phyloP scores from a whole-genome alignment of 345 rosid genomes.

The Cardamine chenopodiifolia region DNA sequence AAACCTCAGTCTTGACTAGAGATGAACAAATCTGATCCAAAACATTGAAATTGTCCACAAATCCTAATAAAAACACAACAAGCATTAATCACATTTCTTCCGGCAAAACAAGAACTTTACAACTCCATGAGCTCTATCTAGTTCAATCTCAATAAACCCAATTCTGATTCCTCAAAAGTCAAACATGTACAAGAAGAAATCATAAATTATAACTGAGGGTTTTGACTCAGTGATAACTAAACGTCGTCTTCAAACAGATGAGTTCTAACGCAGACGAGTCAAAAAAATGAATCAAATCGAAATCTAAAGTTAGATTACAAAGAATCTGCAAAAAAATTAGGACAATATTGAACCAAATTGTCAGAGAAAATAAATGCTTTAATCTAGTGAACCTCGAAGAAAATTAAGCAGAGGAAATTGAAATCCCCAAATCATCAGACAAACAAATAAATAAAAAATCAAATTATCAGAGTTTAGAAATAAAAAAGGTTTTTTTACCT shows the following conservation, averaged over 20 bases:
- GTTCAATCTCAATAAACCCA: slow-evolving; percentile 24
- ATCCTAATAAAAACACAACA: neutral
- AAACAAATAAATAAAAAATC: slow-evolving; percentile 2
- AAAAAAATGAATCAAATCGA: slow-evolving; percentile 21
- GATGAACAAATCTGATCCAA: slow-evolving; percentile 3
- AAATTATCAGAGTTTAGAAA: neutral
- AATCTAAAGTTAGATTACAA: slow-evolving; percentile 40
- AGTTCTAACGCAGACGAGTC: slow-evolving; percentile 32
- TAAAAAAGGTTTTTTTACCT: slow-evolving; percentile 36
- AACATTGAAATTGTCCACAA: slow-evolving; percentile 10
- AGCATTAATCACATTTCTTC: slow-evolving; percentile 23
- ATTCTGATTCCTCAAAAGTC: slow-evolving; percentile 25
- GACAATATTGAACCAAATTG: slow-evolving; percentile 21
- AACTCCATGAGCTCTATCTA: slow-evolving; percentile 10
- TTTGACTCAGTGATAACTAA: slow-evolving; percentile 28
- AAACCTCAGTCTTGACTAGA: slow-evolving; percentile 11
- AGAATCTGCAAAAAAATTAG: slow-evolving; percentile 30
- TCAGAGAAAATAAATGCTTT: neutral
- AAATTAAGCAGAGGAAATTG: slow-evolving; percentile 15
- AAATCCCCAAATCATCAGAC: slow-evolving; percentile 32
- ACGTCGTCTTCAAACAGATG: slow-evolving; percentile 19
- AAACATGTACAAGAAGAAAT: neutral
- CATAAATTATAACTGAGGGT: slow-evolving; percentile 19
- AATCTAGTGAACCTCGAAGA: slow-evolving; percentile 16
- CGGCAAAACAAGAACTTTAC: neutral